A percentile compares a stretch with the other conserved stretches of the same genome.
Conservation (phyloP, 1,284 basidiomycete genomes). For the Ustilago bromivora region DNA sequence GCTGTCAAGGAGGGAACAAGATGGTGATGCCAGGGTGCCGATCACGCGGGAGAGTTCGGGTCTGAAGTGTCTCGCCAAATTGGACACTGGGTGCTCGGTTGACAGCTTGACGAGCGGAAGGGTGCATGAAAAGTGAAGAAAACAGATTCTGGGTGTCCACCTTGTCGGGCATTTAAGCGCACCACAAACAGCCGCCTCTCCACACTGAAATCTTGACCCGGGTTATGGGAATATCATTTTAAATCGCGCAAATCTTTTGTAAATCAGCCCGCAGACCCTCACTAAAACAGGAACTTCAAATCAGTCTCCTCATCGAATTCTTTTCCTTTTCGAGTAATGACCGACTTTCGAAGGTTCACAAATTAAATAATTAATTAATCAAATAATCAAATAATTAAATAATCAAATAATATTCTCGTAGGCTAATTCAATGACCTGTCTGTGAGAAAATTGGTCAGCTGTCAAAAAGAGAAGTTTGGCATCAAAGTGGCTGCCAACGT, state of each 20-base stretch:
- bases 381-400: not conserved
- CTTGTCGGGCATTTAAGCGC: conserved; percentile 5
- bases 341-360: not conserved
- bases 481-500: not conserved
- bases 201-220: not conserved
- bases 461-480: not conserved
- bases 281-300: not conserved
- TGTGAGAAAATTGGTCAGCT: not conserved
- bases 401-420: not conserved
- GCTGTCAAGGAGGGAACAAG: not conserved
- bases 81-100: not conserved
- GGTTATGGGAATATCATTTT: not conserved
- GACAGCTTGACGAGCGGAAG: not conserved
- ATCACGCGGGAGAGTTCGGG: not conserved
- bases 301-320: conserved; percentile 1
- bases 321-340: not conserved
- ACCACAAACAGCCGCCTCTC: not conserved
- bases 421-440: not conserved
- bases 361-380: not conserved
- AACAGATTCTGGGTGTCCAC: not conserved
- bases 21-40: not conserved
- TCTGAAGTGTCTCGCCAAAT: conserved; percentile 1
- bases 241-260: not conserved
- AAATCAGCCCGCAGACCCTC: not conserved
- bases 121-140: not conserved